Base-by-base conservation (phyloP, 2,329 filamentous ascomycete genomes). In the Sporothrix mexicana region DNA sequence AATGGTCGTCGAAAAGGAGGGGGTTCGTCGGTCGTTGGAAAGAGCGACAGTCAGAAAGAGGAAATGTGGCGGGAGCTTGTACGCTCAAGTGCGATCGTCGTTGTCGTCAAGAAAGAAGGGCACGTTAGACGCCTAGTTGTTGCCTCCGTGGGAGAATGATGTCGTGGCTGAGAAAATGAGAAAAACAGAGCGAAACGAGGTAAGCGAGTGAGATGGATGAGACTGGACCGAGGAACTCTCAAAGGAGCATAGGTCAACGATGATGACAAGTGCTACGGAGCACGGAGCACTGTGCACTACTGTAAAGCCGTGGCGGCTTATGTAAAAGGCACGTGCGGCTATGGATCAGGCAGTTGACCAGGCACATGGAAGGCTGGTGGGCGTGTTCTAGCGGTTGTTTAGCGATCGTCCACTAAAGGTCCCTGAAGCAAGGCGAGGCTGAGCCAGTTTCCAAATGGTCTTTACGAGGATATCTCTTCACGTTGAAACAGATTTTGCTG, bases 241-340 rank as follows among this genome's bases (percentile, higher is more conserved):
- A 36, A 36, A 36, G 30, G 30, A 36, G 30, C 30, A 36, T 6
- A 25, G 25, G 41, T 66, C 61, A 17, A 61, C 41, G 41, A 66
- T 43, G 25, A 47, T 45, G 20, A 12, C 41, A 64, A 43, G 36
- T 66, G 36, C 59, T n/a, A 15, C 3, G n/a, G 61, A 17, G 51
- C 51, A 36, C 30, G 30, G 30, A 36, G 30, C 20, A 45, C n/a
- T 12, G n/a, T 45, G 13, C 62, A n/a, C n/a, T 36, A 36, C 30
- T 36, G 30, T 51, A 51, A 30, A 51, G 25, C 43, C 43, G 64
- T 23, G 45, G 45, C 13, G 43, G 64, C 9, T 67, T 67, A 67
- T 67, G 64, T 67, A 67, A 67, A 3, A 20, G 61, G 43, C 61
- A 51, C 64, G 45, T 67, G 64, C 64, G 62, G 30, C 36, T 13